A percentile compares a stretch with the other conserved stretches of the same genome.
These are phyloP conservation scores for Macadamia tetraphylla DNA, from an alignment of 164 flowering plant genomes.

Conservation along the genomic window DNA sequence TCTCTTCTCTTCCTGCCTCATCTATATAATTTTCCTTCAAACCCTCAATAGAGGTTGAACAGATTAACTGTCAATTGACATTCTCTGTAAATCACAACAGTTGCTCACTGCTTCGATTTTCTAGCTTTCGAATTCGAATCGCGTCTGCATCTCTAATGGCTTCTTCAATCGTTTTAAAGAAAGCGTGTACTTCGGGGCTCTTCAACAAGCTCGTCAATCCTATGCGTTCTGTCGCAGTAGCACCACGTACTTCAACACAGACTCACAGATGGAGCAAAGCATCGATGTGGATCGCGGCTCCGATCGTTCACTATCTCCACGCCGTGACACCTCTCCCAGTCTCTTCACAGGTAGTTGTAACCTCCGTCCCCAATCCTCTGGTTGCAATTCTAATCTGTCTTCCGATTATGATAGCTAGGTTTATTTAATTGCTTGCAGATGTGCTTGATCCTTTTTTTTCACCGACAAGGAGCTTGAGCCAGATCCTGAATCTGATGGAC, in stretches of 20 bases:
- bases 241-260: constrained; percentile 32
- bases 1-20: too few species aligned
- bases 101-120: too few species aligned
- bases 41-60: too few species aligned
- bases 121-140: too few species aligned
- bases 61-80: too few species aligned
- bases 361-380: not conserved
- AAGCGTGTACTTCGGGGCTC: constrained; percentile 22
- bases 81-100: too few species aligned
- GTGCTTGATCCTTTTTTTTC: constrained; percentile 65
- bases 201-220: constrained; percentile 21
- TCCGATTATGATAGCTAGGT: not conserved
- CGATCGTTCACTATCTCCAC: constrained; percentile 9
- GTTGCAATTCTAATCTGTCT: not conserved
- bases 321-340: constrained; percentile 13
- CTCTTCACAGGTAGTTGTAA: constrained; percentile 42
- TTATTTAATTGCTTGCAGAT: constrained; percentile 21
- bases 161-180: constrained; percentile 24
- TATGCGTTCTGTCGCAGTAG: constrained; percentile 14
- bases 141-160: constrained; percentile 22
- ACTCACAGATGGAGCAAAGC: constrained; percentile 15
- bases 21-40: too few species aligned
- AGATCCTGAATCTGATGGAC: constrained; percentile 70
- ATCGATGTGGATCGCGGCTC: constrained; percentile 22
- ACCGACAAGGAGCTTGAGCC: constrained; percentile 53